Evolutionary conservation across 192 early-diverging fungal genomes (phyloP), one percentile per base, ranked within the genome.

Genomic region (Globomyces pollinis-pini): DNA sequence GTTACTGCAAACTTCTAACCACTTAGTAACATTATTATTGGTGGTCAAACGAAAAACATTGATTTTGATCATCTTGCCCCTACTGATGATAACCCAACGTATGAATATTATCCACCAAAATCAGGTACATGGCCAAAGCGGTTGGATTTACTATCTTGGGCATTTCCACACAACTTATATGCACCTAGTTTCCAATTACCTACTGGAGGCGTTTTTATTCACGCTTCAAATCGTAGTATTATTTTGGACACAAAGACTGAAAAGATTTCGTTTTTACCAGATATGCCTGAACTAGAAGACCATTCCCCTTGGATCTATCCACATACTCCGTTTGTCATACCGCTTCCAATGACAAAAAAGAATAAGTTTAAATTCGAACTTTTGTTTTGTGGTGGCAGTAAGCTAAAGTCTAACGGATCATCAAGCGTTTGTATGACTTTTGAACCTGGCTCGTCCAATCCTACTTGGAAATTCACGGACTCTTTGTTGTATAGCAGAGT

Each of bases 91-190:
- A 65, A 65, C 59, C 71, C 71, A 8, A 73, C 71, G 0, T 73
- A 73, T 42, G 71, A 73, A 61, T 73, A 70, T 53, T 66, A 47
- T 28, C 71, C 71, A 2, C 9, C 52, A 7, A 56, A 63, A 31
- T 21, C 53, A 24, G 60, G 49, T 0, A 50, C 26, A 3, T 61
- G 58, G 58, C 56, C 56, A 9, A 33, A 41, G 9, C 15, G 38
- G 12, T 29, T 65, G 49, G 29, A 54, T 12, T 36, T 62, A 32
- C 59, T 65, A 29, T 2, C 6, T 8, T 61, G 66, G 55, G 56
- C 66, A 16, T 68, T 26, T 24, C 66, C 66, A 2, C 65, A 64
- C 18, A 47, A 43, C 50, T 47, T 72, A 9, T 65, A 62, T 47
- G 57, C 67, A 9, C 24, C 53, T 8, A 63, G 60, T 2, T 69